Conservation (phyloP, 1,284 basidiomycete genomes). For the Gastroboletus turbinatus region DNA sequence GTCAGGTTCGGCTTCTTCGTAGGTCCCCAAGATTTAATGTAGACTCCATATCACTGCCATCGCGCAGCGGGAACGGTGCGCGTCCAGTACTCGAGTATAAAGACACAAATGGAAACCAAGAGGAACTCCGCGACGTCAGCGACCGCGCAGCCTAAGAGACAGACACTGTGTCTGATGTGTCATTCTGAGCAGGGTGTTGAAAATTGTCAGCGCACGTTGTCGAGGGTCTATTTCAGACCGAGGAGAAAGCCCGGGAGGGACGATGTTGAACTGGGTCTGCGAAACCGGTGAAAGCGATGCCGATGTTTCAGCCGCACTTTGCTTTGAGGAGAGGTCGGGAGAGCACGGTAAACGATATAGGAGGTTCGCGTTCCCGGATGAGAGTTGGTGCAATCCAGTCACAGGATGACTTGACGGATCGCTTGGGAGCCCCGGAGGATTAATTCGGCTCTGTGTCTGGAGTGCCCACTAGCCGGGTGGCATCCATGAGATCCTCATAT, state of each 20-base stretch:
- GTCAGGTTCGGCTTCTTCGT: constrained; percentile 59
- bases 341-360: constrained; percentile 64
- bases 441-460: constrained; percentile 5
- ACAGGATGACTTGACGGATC: too few relatives aligned
- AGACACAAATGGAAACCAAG: too few relatives aligned
- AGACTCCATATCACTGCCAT: constrained; percentile 46
- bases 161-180: too few relatives aligned
- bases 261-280: not conserved
- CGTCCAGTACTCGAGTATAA: constrained; percentile 73
- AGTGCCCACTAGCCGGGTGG: constrained; percentile 25
- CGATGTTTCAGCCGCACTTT: constrained; percentile 13
- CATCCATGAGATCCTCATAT: constrained; percentile 31
- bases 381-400: constrained; percentile 52
- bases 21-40: constrained; percentile 37
- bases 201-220: not conserved
- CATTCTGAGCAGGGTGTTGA: too few relatives aligned
- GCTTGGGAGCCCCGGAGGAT: not conserved
- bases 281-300: constrained; percentile 6
- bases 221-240: constrained; percentile 4
- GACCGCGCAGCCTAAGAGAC: too few relatives aligned
- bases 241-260: not conserved
- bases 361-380: constrained; percentile 58
- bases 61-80: constrained; percentile 68
- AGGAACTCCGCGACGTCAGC: too few relatives aligned
- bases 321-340: constrained; percentile 41